Conservation (phyloP, 2,329 filamentous ascomycete species). For the Clonostachys sp. region DNA sequence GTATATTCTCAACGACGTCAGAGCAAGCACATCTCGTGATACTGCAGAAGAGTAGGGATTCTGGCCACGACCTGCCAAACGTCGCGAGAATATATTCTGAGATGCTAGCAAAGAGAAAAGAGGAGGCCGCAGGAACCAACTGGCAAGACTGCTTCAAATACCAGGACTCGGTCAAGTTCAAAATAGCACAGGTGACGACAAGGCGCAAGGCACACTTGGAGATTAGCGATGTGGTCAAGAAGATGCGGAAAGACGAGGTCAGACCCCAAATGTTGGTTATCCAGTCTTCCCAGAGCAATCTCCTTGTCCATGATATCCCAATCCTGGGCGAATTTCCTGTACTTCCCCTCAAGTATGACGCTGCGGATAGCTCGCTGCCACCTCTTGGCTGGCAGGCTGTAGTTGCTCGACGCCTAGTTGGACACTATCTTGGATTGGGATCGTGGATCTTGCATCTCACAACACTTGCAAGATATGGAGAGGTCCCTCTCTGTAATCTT, state of each 20-base stretch:
- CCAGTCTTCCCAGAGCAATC: conserved; percentile 80
- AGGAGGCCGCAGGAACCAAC: conserved; percentile 63
- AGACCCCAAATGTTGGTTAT: conserved; percentile 80
- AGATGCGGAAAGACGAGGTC: conserved; percentile 79
- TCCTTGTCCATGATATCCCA: conserved; percentile 81
- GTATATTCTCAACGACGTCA: conserved; percentile 79
- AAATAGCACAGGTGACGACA: conserved; percentile 81
- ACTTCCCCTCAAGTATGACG: conserved; percentile 75
- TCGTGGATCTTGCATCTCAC: conserved; percentile 88
- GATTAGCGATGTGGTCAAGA: conserved; percentile 82
- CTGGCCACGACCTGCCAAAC: conserved; percentile 79
- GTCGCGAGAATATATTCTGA: conserved; percentile 85
- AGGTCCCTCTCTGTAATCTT: conserved; percentile 91
- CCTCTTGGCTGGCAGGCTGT: conserved; percentile 92
- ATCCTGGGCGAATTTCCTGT: conserved; percentile 80
- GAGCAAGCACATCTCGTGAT: conserved; percentile 82
- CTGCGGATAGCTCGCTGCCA: conserved; percentile 80
- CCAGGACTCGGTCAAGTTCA: conserved; percentile 81
- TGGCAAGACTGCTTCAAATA: conserved; percentile 84
- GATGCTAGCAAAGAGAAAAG: conserved; percentile 58
- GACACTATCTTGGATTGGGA: conserved; percentile 88
- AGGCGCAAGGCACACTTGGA: conserved; percentile 85
- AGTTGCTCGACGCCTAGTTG: conserved; percentile 78
- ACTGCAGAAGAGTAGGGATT: conserved; percentile 77
- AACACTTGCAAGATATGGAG: conserved; percentile 83